Base-by-base conservation (phyloP, 169 alveolate species). In the Babesia bigemina region DNA sequence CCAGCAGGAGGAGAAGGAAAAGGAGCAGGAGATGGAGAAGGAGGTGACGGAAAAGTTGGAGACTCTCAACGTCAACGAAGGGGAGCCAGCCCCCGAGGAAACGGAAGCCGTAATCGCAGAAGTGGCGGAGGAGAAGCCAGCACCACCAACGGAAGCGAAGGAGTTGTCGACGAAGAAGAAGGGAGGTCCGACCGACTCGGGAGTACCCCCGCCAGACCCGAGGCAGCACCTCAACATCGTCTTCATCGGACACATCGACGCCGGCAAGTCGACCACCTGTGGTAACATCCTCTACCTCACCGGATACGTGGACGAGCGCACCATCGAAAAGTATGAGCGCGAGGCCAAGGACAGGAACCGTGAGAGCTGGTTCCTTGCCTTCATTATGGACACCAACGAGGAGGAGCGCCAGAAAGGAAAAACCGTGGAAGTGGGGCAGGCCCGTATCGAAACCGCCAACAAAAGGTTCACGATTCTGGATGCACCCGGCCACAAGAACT, bases 401-500 rank as follows among this genome's bases (percentile, higher is more conserved):
- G 99, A 98, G 85, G 99, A 97, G 90, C 89, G 99, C 72, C 97
- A 93, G 55, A 97, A 95, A 91, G 99, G 99, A 28, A 98, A 96
- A 87, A 98, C 99, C 0, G 99, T 98, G 52, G 99, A 98, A 84
- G 98, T 97, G 26, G 99, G 99, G 39, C 93, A 98, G 84, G 99
- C 99, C 0, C 91, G 90, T 67, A 96, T 98, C 76, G 97, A 93
- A 70, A 95, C 99, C 4, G 79, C 84, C 19, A 91, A 92, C 77
- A 92, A 97, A 58, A 93, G 99, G 49, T 97, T 96, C 88, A 97
- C 99, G 14, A 95, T 98, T 61, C 92, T 98, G 70, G 99, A 98
- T 87, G 99, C 99, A 13, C 99, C 99, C 0, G 99, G 99, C 13
- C 99, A 98, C 92, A 94, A 97, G 85, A 96, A 97, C 74, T 97